Evolutionary conservation across 2,329 filamentous ascomycete genomes (phyloP), one percentile per base, ranked within the genome.

Genomic region (Colletotrichum truncatum): DNA sequence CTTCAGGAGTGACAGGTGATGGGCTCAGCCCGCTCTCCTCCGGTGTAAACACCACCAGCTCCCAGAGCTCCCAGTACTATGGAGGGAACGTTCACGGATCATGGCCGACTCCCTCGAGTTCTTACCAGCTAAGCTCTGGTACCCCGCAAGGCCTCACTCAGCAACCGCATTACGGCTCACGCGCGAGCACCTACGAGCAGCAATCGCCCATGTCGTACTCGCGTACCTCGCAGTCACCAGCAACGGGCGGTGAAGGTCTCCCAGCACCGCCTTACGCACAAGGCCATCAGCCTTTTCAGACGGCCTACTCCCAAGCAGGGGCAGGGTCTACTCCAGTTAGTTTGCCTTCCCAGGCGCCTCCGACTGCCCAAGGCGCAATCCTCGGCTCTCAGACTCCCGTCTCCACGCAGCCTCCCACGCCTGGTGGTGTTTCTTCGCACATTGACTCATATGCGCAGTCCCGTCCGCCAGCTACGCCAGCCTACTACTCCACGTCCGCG

Each of bases 251-350:
- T 49, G 88, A 93, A 73, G 84, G 84, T 51, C 81, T 94, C 58
- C 86, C 91, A 66, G 83, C 87, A 58, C 88, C 91, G 65, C 85
- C 90, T 6, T 93, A 90, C 77, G 90, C 92, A 68, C 82, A 88
- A 67, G 88, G 89, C 69, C 84, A 91, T 66, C 62, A 89, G 45
- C 83, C 89, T 32, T 93, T 90, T 74, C 84, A 89, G 66, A 85
- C 86, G 69, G 80, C 87, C 16, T 84, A 89, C 73, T 83, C 85
- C 10, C 69, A 69, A 28, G 73, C 73, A 23, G 85, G 86, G 57
- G 82, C 85, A 16, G 76, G 79, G 30, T 73, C 74, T 36, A 72
- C 73, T 39, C 77, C 80, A 55, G 76, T 74, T 23, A 75, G 68
- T 65, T 74, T 77, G 59, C 71, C 72, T 45, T 73, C 74, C 51